A percentile compares a stretch with the other conserved stretches of the same genome.
Evolutionary conservation across 352 stramenopile species (phyloP).

Genomic region (Phytophthora idaei): DNA sequence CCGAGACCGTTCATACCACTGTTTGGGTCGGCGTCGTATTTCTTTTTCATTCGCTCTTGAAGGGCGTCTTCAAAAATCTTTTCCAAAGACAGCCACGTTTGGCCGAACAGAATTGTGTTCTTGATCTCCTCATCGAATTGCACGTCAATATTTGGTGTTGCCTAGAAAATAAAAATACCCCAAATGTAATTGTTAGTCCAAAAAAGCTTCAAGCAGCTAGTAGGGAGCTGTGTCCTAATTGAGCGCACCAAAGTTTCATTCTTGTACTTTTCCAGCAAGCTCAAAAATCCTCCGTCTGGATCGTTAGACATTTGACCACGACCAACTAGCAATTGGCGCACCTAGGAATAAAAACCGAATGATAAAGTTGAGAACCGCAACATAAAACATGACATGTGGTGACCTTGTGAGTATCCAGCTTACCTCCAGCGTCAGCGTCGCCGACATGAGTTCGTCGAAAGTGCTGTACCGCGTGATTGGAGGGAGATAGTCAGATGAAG

Average conservation of each 20-base stretch:
- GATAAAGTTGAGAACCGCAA: not conserved
- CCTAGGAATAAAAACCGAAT: constrained; percentile 32
- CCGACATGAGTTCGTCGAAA: constrained; percentile 91
- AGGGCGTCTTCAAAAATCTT: constrained; percentile 91
- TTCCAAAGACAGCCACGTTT: constrained; percentile 89
- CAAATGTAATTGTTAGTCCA: constrained; percentile 13
- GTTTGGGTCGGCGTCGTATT: constrained; percentile 54
- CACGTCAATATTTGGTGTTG: constrained; percentile 45
- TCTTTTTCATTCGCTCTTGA: constrained; percentile 86
- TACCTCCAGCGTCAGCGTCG: constrained; percentile 86
- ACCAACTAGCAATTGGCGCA: constrained; percentile 81
- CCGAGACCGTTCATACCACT: constrained; percentile 55
- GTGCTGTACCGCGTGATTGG: constrained; percentile 89
- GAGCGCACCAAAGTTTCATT: constrained; percentile 65
- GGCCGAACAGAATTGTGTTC: constrained; percentile 87
- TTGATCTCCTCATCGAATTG: constrained; percentile 83
- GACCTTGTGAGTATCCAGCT: constrained; percentile 7
- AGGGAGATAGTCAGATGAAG: constrained; percentile 69
- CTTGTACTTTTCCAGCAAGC: constrained; percentile 87
- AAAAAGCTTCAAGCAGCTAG: constrained; percentile 1
- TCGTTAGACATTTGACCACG: constrained; percentile 87
- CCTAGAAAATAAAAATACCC: constrained; percentile 17
- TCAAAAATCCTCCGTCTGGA: constrained; percentile 81
- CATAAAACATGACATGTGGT: constrained; percentile 1
- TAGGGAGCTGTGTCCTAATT: not conserved